Evolutionary conservation across 2,329 filamentous ascomycete species (phyloP).

Genomic region (Coleophoma cylindrospora): DNA sequence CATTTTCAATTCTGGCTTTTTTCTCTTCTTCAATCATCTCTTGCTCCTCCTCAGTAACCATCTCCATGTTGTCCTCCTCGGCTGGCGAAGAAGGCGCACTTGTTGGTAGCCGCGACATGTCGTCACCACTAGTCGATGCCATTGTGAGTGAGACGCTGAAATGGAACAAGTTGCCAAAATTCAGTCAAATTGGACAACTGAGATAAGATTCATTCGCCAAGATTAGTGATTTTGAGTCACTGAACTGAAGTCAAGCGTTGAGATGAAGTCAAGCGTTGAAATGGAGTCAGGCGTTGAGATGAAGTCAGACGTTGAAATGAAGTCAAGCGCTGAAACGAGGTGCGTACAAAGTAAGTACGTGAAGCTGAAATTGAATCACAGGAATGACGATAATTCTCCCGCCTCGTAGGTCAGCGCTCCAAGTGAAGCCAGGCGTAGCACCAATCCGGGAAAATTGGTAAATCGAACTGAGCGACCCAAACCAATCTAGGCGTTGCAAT

Average conservation of each 20-base stretch:
- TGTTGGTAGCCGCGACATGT: constrained; percentile 12
- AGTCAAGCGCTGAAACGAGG: too few species aligned
- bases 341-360: too few species aligned
- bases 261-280: neutral
- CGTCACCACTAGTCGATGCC: neutral
- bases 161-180: neutral
- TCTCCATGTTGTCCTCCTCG: constrained; percentile 10
- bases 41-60: constrained; percentile 22
- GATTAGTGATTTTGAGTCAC: neutral
- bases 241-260: neutral
- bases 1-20: constrained; percentile 41
- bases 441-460: too few species aligned
- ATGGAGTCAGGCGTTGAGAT: neutral
- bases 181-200: neutral
- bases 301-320: neutral
- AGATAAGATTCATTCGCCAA: neutral
- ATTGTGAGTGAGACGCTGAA: neutral
- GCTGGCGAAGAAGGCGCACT: constrained; percentile 20
- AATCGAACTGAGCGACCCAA: too few species aligned
- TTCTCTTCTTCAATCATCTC: constrained; percentile 35
- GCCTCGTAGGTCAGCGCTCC: too few species aligned
- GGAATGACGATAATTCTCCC: too few species aligned
- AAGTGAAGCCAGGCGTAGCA: too few species aligned
- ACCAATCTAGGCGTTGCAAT: too few species aligned
- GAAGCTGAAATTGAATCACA: too few species aligned